Evolutionary conservation across 2,329 filamentous ascomycete genomes (phyloP).

Genomic region (Microdochium nivale): DNA sequence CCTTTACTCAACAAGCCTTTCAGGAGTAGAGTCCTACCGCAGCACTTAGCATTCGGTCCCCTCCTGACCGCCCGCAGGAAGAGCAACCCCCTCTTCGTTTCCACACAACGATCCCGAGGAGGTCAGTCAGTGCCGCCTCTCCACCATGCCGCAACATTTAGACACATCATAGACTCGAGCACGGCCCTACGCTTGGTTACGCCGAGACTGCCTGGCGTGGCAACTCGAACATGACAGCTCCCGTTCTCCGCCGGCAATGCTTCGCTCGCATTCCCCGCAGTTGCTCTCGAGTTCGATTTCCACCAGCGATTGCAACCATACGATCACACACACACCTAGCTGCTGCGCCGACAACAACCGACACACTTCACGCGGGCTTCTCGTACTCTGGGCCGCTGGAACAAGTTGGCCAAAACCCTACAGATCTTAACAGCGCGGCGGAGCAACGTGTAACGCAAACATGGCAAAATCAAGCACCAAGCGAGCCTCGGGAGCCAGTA

Average conservation of each 20-base stretch:
- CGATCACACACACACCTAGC: conserved; percentile 4
- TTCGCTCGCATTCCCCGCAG: conserved; percentile 12
- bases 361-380: neutral
- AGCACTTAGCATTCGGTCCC: too few relatives aligned
- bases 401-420: neutral
- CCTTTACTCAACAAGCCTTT: too few relatives aligned
- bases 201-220: conserved; percentile 1
- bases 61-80: too few relatives aligned
- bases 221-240: conserved; percentile 14
- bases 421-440: too few relatives aligned
- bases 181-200: conserved; percentile 1
- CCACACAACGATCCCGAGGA: too few relatives aligned
- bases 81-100: too few relatives aligned
- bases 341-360: neutral
- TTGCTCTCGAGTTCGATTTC: neutral
- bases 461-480: too few relatives aligned
- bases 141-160: neutral
- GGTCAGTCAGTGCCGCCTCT: neutral
- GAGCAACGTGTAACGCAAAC: too few relatives aligned
- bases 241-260: conserved; percentile 20
- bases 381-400: neutral
- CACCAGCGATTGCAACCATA: too few relatives aligned
- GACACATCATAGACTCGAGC: neutral
- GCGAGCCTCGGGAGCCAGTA: too few relatives aligned
- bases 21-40: too few relatives aligned